Evolutionary conservation across 176 grass and related monocot genomes (phyloP).

Genomic region (Aechmea fasciata): DNA sequence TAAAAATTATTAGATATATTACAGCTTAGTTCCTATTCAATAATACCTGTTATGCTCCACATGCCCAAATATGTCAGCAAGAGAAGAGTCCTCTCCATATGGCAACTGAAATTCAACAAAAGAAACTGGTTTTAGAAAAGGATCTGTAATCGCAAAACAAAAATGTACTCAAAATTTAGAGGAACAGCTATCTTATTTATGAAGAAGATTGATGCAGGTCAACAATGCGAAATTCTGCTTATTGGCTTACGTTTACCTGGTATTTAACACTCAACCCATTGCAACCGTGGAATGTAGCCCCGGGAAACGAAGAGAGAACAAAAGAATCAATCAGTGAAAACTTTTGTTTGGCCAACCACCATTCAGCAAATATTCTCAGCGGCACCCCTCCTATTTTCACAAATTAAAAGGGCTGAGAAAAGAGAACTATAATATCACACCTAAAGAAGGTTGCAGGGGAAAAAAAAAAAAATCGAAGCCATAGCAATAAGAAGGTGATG

Average conservation of each 20-base stretch:
- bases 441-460: not conserved
- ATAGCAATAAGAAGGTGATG: too few species aligned
- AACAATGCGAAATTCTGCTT: not conserved
- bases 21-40: not conserved
- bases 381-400: constrained; percentile 34
- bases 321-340: constrained; percentile 37
- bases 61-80: constrained; percentile 50
- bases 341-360: constrained; percentile 46
- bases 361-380: constrained; percentile 42
- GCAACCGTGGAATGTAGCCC: constrained; percentile 32
- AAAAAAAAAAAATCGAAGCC: too few species aligned
- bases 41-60: constrained; percentile 41
- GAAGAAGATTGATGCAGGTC: not conserved
- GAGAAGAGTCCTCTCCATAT: constrained; percentile 36
- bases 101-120: constrained; percentile 30
- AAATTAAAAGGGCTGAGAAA: constrained; percentile 2
- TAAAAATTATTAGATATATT: not conserved
- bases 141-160: not conserved
- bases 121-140: not conserved
- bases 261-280: constrained; percentile 41
- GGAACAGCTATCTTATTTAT: not conserved
- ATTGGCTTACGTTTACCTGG: constrained; percentile 26
- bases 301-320: constrained; percentile 35
- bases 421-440: not conserved
- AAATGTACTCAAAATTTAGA: not conserved